These are phyloP conservation scores for Amniculicola lignicola DNA, from an alignment of 495 filamentous ascomycete genomes.

Conservation along the genomic window DNA sequence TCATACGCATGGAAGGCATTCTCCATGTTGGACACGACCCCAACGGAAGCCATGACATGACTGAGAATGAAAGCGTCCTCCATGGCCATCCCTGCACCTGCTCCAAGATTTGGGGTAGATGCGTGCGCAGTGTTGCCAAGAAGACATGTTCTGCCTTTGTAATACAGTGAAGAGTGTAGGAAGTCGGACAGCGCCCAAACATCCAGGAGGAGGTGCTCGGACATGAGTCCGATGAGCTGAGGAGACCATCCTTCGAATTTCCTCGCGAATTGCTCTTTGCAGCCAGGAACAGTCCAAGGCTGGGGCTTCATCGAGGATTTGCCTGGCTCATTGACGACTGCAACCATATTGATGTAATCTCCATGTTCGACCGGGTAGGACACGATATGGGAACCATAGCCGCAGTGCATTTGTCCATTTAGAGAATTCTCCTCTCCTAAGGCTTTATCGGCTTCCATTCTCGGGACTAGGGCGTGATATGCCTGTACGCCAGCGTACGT, in stretches of 20 bases:
- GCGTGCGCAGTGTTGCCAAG: conserved; percentile 70
- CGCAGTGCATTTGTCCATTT: conserved; percentile 56
- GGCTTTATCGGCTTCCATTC: conserved; percentile 52
- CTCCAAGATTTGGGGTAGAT: conserved; percentile 64
- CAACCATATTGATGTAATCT: conserved; percentile 53
- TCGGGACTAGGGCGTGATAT: conserved; percentile 58
- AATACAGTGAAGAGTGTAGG: conserved; percentile 53
- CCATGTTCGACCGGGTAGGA: conserved; percentile 66
- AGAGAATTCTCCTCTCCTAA: conserved; percentile 51
- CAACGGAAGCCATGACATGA: conserved; percentile 51
- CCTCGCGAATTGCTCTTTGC: conserved; percentile 52
- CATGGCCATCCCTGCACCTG: conserved; percentile 65
- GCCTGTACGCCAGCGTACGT: conserved; percentile 51
- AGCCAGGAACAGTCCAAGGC: conserved; percentile 56
- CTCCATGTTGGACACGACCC: conserved; percentile 40
- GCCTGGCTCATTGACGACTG: conserved; percentile 9
- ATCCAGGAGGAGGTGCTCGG: conserved; percentile 37
- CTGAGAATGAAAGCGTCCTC: conserved; percentile 64
- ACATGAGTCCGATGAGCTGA: conserved; percentile 47
- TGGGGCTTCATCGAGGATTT: conserved; percentile 45
- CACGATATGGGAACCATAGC: conserved; percentile 55
- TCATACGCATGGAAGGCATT: conserved; percentile 62
- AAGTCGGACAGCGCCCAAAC: conserved; percentile 61
- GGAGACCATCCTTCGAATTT: conserved; percentile 56
- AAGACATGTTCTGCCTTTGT: conserved; percentile 53